A percentile compares a stretch with the other conserved stretches of the same genome.
Conservation (phyloP, 306 rosid species). For the Cucumis hystrix region DNA sequence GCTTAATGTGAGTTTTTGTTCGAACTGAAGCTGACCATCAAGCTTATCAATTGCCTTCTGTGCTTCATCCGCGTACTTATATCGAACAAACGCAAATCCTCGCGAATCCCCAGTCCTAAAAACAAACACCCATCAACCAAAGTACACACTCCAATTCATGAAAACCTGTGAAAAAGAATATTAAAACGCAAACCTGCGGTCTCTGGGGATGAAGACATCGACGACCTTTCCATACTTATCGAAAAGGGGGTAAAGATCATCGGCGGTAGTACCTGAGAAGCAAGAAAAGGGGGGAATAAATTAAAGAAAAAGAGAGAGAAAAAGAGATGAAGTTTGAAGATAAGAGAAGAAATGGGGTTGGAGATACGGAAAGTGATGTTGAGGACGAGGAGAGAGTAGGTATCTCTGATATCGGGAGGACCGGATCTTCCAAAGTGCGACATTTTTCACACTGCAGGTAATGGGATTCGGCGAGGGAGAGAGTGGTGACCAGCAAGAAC, state of each 20-base stretch:
- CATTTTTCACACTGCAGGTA: constrained; percentile 20
- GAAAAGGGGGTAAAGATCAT: constrained; percentile 60
- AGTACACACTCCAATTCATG: not conserved
- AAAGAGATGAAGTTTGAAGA: not conserved
- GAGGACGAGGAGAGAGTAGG: constrained; percentile 72
- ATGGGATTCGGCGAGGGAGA: not conserved
- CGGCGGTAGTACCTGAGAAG: constrained; percentile 50
- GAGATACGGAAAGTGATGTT: constrained; percentile 56
- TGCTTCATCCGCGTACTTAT: constrained; percentile 66
- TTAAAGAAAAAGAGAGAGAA: not conserved
- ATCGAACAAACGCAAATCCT: constrained; percentile 64
- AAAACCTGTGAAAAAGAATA: not conserved
- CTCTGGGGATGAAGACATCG: constrained; percentile 63
- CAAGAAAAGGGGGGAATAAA: not conserved
- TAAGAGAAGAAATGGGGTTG: not conserved
- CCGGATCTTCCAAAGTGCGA: constrained; percentile 78
- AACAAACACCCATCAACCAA: not conserved
- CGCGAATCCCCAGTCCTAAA: constrained; percentile 53
- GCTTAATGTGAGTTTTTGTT: not conserved
- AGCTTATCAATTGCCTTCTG: constrained; percentile 60
- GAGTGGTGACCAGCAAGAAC: not conserved
- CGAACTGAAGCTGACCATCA: constrained; percentile 27
- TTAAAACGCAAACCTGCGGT: constrained; percentile 34
- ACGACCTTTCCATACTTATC: constrained; percentile 73
- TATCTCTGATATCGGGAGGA: constrained; percentile 73